A percentile compares a stretch with the other conserved stretches of the same genome.
Conservation (phyloP, 2,329 filamentous ascomycete species). For the Aspergillus pseudoviridinutans region DNA sequence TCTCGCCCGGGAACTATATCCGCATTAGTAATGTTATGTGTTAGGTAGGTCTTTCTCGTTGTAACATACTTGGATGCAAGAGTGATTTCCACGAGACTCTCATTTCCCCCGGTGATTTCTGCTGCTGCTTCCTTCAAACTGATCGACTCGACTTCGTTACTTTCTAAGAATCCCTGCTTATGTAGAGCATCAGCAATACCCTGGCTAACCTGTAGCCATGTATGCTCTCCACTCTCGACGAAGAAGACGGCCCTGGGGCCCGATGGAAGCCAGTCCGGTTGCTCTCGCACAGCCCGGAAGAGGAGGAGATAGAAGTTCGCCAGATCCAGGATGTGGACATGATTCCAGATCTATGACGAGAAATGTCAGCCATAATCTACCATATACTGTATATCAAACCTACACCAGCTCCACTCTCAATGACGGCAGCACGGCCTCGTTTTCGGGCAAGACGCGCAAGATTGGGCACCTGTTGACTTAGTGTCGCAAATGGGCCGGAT, state of each 20-base stretch:
- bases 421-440: constrained; percentile 26
- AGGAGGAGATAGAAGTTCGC: constrained; percentile 41
- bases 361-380: not conserved
- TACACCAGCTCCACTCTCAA: constrained; percentile 36
- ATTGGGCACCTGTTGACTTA: constrained; percentile 41
- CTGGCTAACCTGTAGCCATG: constrained; percentile 27
- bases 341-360: constrained; percentile 29
- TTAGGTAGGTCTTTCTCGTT: not conserved
- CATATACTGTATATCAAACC: not conserved
- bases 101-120: not conserved
- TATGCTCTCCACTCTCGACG: constrained; percentile 36
- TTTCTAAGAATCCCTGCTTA: not conserved
- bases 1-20: not conserved
- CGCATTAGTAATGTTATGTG: not conserved
- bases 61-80: not conserved
- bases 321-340: constrained; percentile 47
- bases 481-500: constrained; percentile 24
- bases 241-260: constrained; percentile 32
- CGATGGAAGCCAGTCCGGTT: not conserved
- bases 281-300: constrained; percentile 31
- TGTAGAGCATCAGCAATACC: not conserved
- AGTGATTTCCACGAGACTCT: not conserved
- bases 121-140: not conserved
- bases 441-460: constrained; percentile 30
- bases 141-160: not conserved